These are phyloP conservation scores for Closterium sp. DNA, from an alignment of 139 green algal species.

Conservation along the genomic window DNA sequence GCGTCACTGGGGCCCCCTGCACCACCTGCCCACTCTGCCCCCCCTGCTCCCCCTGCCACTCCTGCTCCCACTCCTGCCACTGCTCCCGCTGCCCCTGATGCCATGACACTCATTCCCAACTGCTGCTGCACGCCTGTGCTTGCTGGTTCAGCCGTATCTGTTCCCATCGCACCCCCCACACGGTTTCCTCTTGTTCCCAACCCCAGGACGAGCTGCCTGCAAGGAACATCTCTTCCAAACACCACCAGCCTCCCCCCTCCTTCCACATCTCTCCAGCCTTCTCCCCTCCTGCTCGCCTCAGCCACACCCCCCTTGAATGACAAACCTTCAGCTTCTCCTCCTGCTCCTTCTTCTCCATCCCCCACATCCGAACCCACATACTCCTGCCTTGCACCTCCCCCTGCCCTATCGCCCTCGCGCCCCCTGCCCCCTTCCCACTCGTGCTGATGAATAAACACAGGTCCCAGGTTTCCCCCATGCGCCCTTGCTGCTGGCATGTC, in stretches of 20 bases:
- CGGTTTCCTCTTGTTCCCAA: too few species aligned
- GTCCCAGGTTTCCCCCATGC: background rate
- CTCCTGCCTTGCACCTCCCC: background rate
- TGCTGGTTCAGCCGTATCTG: background rate
- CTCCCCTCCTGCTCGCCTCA: background rate
- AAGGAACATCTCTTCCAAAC: background rate
- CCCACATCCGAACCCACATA: background rate
- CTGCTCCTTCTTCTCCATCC: background rate
- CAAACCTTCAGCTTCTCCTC: background rate
- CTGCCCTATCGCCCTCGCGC: background rate
- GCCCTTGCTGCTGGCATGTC: background rate
- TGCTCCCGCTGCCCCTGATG: background rate
- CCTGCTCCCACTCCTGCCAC: background rate
- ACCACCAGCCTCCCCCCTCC: background rate
- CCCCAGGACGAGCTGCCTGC: too few species aligned
- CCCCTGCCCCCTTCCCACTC: background rate
- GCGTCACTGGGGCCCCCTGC: background rate
- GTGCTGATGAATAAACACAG: background rate
- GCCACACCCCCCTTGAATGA: background rate
- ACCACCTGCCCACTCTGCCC: background rate
- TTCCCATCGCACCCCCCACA: too few species aligned
- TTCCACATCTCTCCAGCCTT: background rate
- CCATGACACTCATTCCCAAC: background rate
- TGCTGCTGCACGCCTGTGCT: background rate
- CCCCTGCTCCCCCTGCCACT: background rate